Percentiles rank a stretch among this genome's conserved stretches.
Conservation (phyloP, 2,329 filamentous ascomycete species). For the Stemphylium beticola region DNA sequence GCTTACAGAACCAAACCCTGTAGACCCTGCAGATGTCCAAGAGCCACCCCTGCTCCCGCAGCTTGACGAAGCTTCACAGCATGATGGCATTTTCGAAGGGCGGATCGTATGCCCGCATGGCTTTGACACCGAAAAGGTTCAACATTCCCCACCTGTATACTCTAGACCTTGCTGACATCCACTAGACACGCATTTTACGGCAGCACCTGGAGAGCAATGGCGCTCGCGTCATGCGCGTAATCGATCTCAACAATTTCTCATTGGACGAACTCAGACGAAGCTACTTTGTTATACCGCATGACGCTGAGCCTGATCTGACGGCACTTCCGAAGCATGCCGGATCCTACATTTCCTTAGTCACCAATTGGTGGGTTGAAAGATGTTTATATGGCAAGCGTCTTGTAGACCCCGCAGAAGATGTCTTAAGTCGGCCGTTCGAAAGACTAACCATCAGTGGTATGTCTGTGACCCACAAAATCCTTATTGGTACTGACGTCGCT, state of each 20-base stretch:
- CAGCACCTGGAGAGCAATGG: constrained; percentile 43
- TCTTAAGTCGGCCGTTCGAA: constrained; percentile 78
- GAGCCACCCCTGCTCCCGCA: constrained; percentile 4
- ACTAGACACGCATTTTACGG: constrained; percentile 42
- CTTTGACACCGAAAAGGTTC: constrained; percentile 53
- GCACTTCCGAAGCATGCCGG: constrained; percentile 46
- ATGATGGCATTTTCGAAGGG: constrained; percentile 51
- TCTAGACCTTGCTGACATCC: constrained; percentile 28
- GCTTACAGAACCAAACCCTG: constrained; percentile 20
- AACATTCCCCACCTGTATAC: constrained; percentile 1
- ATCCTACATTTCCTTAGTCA: constrained; percentile 59
- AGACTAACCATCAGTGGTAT: constrained; percentile 68
- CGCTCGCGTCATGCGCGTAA: constrained; percentile 38
- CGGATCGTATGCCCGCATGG: constrained; percentile 52
- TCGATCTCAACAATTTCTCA: constrained; percentile 33
- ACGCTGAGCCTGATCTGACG: constrained; percentile 45
- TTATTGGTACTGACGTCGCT: constrained; percentile 25
- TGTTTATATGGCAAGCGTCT: constrained; percentile 80
- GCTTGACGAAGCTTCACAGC: constrained; percentile 48
- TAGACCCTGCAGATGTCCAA: constrained; percentile 22
- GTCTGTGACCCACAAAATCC: constrained; percentile 8
- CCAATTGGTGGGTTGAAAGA: constrained; percentile 91
- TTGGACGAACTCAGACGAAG: constrained; percentile 39
- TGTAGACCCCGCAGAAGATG: constrained; percentile 70
- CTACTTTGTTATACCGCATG: constrained; percentile 56